These are phyloP conservation scores for Pseudotsuga menziesii DNA, from an alignment of 75 land plant genomes.

Conservation along the genomic window DNA sequence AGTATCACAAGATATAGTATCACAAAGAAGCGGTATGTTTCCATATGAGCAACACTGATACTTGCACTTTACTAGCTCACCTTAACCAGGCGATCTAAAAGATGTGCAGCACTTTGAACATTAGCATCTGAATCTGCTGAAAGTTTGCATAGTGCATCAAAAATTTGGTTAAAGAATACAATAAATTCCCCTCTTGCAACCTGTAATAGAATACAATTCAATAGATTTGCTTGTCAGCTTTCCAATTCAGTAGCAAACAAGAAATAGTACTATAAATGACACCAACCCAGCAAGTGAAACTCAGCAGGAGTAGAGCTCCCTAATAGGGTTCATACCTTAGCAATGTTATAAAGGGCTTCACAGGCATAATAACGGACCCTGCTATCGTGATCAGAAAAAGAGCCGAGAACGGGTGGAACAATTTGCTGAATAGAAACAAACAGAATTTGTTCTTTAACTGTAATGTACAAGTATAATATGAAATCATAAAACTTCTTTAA, in stretches of 20 bases:
- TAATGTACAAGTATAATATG: too few species aligned
- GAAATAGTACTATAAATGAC: not conserved
- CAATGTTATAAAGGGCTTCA: conserved; percentile 99
- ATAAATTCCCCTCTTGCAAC: conserved; percentile 98
- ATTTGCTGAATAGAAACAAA: conserved; percentile 58
- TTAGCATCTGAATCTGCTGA: conserved; percentile 96
- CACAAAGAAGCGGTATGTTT: not conserved
- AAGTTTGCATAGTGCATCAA: conserved; percentile 99
- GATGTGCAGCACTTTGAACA: conserved; percentile 99
- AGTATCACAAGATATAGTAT: too few species aligned
- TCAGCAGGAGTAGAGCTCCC: not conserved
- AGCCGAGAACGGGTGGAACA: conserved; percentile 89
- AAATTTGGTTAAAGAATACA: conserved; percentile 88
- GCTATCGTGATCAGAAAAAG: conserved; percentile 93
- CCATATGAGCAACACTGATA: not conserved
- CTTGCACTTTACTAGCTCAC: conserved; percentile 22
- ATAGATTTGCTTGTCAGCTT: not conserved
- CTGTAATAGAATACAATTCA: conserved; percentile 30
- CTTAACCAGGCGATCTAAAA: conserved; percentile 95
- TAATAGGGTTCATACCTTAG: conserved; percentile 62
- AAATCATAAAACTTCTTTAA: too few species aligned
- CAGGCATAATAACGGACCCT: conserved; percentile 99
- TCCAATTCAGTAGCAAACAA: not conserved
- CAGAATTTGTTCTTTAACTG: not conserved
- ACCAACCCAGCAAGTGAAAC: not conserved